Base-by-base conservation (phyloP, 1,139 yeast species). In the Debaryomyces fabryi region DNA sequence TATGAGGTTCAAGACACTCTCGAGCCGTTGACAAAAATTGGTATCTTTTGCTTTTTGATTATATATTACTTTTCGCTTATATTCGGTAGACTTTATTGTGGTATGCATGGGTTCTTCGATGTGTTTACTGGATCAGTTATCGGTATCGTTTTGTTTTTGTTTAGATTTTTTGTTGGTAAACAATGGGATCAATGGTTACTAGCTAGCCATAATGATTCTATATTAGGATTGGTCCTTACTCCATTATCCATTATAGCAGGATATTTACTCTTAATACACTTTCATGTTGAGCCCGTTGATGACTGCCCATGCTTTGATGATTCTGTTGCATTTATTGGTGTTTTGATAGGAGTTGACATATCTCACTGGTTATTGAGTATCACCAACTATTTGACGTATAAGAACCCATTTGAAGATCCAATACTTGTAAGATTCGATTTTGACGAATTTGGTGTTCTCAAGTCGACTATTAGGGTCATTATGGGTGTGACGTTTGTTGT, bases 281-380 rank as follows among this genome's bases (percentile, higher is more conserved):
- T 79, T 43, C 96, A 91, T 66, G 88, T 92, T 0, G 85, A 82
- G 52, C 98, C 99, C 0, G 85, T 88, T 10, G 99, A 93, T 59
- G 88, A 86, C 59, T 93, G 99, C 63, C 99, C 99, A 0, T 93
- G 99, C 64, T 92, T 87, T 64, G 98, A 90, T 60, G 99, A 93
- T 62, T 85, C 95, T 7, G 97, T 93, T 18, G 96, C 98, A 2
- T 93, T 93, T 59, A 72, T 91, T 48, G 97, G 97, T 1, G 99
- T 93, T 25, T 77, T 91, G 18, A 74, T 86, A 44, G 98, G 98
- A 0, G 58, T 85, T 24, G 90, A 84, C 52, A 54, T 85, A 34
- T 77, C 85, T 10, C 81, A 79, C 53, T 81, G 86, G 79, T 55
- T 59, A 23, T 66, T 66, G 27, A 53, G 60, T 16, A 60, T 67